These are phyloP conservation scores for Suillus brevipes DNA, from an alignment of 768 basidiomycete genomes.

Conservation along the genomic window DNA sequence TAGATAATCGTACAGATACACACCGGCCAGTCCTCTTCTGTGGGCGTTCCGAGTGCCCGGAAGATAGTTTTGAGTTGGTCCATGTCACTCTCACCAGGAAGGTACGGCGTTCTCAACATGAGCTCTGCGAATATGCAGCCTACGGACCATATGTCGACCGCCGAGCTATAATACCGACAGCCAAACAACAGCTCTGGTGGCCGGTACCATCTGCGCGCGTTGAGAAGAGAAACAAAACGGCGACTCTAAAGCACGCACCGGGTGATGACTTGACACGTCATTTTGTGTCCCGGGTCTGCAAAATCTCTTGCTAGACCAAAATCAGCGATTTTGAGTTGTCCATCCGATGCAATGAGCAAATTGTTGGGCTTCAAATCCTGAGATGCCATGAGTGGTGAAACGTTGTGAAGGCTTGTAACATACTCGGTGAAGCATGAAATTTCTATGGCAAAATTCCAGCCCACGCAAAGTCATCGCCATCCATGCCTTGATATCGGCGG, in stretches of 20 bases:
- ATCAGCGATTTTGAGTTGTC: slow-evolving; percentile 95
- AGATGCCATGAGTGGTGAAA: background rate
- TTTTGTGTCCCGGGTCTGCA: slow-evolving; percentile 91
- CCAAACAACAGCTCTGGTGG: slow-evolving; percentile 95
- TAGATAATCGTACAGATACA: slow-evolving; percentile 22
- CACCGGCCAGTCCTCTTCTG: slow-evolving; percentile 97
- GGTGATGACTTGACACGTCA: slow-evolving; percentile 99
- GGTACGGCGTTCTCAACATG: slow-evolving; percentile 93
- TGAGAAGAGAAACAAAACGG: slow-evolving; percentile 10
- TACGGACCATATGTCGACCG: slow-evolving; percentile 96
- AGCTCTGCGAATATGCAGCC: slow-evolving; percentile 98
- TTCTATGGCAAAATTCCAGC: slow-evolving; percentile 96
- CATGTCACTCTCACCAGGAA: slow-evolving; percentile 95
- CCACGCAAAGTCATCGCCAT: slow-evolving; percentile 98
- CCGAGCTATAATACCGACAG: slow-evolving; percentile 84
- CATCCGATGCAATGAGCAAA: slow-evolving; percentile 87
- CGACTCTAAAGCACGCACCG: slow-evolving; percentile 51
- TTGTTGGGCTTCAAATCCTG: slow-evolving; percentile 99
- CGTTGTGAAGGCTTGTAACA: slow-evolving; percentile 20
- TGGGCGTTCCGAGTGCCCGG: slow-evolving; percentile 91
- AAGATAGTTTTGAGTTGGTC: slow-evolving; percentile 96
- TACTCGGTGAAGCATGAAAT: slow-evolving; percentile 92
- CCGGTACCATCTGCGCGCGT: slow-evolving; percentile 87
- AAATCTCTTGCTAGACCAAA: slow-evolving; percentile 98
- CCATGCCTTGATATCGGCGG: slow-evolving; percentile 98